Base-by-base conservation (phyloP, 495 filamentous ascomycete species). In the Durotheca rogersii region DNA sequence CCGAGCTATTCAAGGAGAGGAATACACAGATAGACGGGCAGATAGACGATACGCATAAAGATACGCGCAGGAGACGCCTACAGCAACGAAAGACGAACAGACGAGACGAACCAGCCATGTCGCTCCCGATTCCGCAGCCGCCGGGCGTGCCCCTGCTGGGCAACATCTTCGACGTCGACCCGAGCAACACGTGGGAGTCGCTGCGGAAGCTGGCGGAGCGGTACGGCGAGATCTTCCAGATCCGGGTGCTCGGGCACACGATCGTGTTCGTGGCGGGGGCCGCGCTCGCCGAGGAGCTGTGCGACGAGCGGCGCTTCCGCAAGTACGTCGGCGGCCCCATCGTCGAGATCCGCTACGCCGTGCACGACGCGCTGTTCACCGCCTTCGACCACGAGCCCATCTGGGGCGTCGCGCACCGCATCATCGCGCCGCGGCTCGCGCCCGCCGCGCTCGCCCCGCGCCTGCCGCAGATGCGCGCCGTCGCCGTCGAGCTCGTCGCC, bases 161-260 rank as follows among this genome's bases (percentile, higher is more conserved):
- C 0, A 89, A 89, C 59, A 61, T 88, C 30, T 78, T 80, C 23
- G 78, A 85, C 41, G 55, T 89, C 39, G 73, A 85, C 50, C 71
- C 77, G 1, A 75, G 66, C 35, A 79, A 88, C 41, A 81, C 82
- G 6, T 81, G 81, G 77, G 72, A 68, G 38, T 84, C 82, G 2
- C 71, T 89, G 10, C 77, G 79, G 60, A 74, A 77, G 9, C 68
- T 90, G 10, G 77, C 83, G 9, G 78, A 82, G 49, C 81, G 81
- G 50, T 85, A 87, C 59, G 84, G 84, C 50, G 79, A 83, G 43
- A 88, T 90, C 56, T 89, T 84, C 71, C 80, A 85, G 58, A 80
- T 89, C 64, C 81, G 75, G 21, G 65, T 70, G 0, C 58, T 75
- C 0, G 70, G 70, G 7, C 54, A 73, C 30, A 64, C 62, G 6